phyloP scores from a whole-genome alignment of 2,329 filamentous ascomycete genomes.

The Neonectria coccinea region DNA sequence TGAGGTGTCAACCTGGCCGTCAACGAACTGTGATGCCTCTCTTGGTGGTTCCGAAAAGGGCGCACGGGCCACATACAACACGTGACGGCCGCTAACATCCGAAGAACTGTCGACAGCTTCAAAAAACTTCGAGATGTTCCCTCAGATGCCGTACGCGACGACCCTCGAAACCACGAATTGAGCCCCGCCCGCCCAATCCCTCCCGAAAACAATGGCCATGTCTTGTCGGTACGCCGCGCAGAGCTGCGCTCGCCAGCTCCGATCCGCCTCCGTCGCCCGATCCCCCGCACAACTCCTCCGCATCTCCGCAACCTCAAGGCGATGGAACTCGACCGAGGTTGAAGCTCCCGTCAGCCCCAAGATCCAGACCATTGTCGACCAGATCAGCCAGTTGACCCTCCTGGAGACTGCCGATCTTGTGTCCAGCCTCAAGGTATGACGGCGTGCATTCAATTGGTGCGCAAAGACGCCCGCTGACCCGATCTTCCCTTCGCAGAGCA shows the following conservation, averaged over 20 bases:
- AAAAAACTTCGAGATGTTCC: conserved; percentile 56
- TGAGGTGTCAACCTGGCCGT: not conserved
- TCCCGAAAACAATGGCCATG: conserved; percentile 66
- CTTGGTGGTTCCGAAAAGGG: conserved; percentile 1
- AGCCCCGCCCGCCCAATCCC: conserved; percentile 42
- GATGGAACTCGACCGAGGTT: conserved; percentile 90
- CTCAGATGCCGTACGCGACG: conserved; percentile 47
- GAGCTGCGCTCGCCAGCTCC: conserved; percentile 73
- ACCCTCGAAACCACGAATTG: conserved; percentile 43
- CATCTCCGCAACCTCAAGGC: conserved; percentile 66
- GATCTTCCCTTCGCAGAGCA: conserved; percentile 67
- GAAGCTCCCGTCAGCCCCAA: conserved; percentile 79
- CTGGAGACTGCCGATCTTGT: conserved; percentile 98
- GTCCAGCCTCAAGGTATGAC: conserved; percentile 86
- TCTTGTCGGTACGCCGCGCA: conserved; percentile 73
- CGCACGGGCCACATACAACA: conserved; percentile 28
- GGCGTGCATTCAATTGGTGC: conserved; percentile 29
- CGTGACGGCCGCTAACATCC: conserved; percentile 42
- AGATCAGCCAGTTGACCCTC: conserved; percentile 98
- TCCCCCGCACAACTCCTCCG: conserved; percentile 61
- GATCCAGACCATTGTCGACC: conserved; percentile 94
- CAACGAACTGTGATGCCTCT: not conserved
- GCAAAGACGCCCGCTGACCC: conserved; percentile 31
- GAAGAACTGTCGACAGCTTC: conserved; percentile 48
- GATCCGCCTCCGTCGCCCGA: conserved; percentile 60